Conservation (phyloP, 139 green algal species). For the Coccomyxa sp. region DNA sequence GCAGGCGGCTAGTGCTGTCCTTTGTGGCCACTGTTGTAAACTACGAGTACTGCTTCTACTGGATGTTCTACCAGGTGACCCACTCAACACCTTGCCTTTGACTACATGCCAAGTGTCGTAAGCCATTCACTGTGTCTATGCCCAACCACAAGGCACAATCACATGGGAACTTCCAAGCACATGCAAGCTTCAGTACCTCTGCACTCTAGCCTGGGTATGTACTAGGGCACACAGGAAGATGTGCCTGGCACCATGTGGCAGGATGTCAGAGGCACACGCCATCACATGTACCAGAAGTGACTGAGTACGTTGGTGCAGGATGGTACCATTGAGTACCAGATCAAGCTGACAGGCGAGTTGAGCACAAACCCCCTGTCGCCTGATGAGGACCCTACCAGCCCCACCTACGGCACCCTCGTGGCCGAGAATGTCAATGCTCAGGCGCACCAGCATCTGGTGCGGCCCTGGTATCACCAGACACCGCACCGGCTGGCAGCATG, state of each 20-base stretch:
- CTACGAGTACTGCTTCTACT: constrained; percentile 74
- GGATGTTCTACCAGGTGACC: constrained; percentile 55
- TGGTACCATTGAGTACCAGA: constrained; percentile 75
- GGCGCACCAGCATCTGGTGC: constrained; percentile 86
- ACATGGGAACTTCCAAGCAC: too few species aligned
- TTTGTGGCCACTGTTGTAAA: constrained; percentile 62
- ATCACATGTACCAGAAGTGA: too few species aligned
- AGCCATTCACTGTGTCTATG: too few species aligned
- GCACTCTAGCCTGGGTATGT: too few species aligned
- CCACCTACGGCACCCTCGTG: constrained; percentile 62
- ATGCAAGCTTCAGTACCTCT: too few species aligned
- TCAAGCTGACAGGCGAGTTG: constrained; percentile 87
- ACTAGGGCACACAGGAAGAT: too few species aligned
- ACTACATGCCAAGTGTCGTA: too few species aligned
- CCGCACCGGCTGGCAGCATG: too few species aligned
- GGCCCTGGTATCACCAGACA: too few species aligned
- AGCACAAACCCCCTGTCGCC: constrained; percentile 33
- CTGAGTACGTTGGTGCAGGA: constrained; percentile 36
- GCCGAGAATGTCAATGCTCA: constrained; percentile 63
- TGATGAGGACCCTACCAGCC: constrained; percentile 20
- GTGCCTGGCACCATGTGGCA: too few species aligned
- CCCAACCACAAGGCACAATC: too few species aligned
- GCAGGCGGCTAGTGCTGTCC: constrained; percentile 66
- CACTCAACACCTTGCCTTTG: not conserved
- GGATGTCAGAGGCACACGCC: too few species aligned